Evolutionary conservation across 2,329 filamentous ascomycete genomes (phyloP), one percentile per base, ranked within the genome.

Genomic region (Penicillium aurantiogriseum): DNA sequence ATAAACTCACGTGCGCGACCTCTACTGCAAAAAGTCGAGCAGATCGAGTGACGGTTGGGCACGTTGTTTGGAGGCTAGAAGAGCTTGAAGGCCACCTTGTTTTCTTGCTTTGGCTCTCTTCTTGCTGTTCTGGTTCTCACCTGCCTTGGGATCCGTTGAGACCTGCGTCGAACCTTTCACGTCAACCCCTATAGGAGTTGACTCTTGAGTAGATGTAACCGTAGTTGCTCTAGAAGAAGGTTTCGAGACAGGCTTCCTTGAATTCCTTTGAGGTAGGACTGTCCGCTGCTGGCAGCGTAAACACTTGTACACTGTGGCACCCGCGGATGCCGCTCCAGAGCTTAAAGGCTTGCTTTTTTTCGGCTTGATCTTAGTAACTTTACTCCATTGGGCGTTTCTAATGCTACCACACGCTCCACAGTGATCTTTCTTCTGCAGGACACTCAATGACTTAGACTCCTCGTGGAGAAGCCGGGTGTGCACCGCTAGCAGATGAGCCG

Each of bases 41-140:
- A 84, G 70, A 66, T 82, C 80, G 5, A 83, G 72, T 13, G 73
- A 77, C 27, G 65, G 51, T 58, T 73, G 70, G 3, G 65, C 61
- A 48, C 69, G 68, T 54, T 74, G 69, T 63, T 69, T 79, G 51
- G 63, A 79, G 5, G 79, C 78, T n/a, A 85, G 72, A 56, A 83
- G 72, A 36, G 81, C 81, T 63, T 83, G 80, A 11, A 85, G 68
- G 5, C 81, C 81, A 29, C 80, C 79, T 54, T 80, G 76, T 61
- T 83, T 85, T 27, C 83, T 73, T 54, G 80, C 74, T 64, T 83
- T 84, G 25, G 81, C 80, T 63, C 82, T 74, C 64, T 83, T 82
- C 69, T 83, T 84, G 72, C 81, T 84, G 71, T 68, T 82, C 15
- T 76, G 71, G 43, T 80, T 77, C 2, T 75, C 72, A 7, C 63